Evolutionary conservation across 2,329 filamentous ascomycete genomes (phyloP), one percentile per base, ranked within the genome.

Genomic region (Cercospora janseana): DNA sequence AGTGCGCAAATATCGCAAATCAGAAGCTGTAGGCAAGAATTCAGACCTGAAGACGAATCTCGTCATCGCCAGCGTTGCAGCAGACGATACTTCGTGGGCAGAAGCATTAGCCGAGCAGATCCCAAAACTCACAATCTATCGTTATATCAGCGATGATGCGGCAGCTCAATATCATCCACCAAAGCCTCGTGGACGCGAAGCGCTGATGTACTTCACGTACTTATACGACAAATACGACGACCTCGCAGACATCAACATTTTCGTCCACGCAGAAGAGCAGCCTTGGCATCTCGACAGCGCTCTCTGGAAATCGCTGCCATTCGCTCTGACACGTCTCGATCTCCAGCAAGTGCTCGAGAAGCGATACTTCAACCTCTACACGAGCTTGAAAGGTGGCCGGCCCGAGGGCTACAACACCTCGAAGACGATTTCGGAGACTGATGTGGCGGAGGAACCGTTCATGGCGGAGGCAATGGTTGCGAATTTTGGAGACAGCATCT

Each of bases 181-280:
- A 0, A 70, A 72, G 35, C 77, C 79, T 58, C 81, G 81, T 63
- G 82, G 81, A 34, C 78, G 81, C 59, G 81, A 85, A 66, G 80
- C 78, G 26, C 77, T 81, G 67, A 74, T 80, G 7, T 83, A 84
- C 62, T 72, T 82, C 27, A 78, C 75, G 20, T 83, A 81, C 65
- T 74, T 84, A 56, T 74, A 81, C 60, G 79, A 82, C 61, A 74
- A 78, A 63, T 84, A 85, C 66, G 72, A 83, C 56, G 60, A 71
- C 4, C 72, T 85, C 3, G 75, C 79, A 2, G 78, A 81, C 43
- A 72, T 83, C 54, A 71, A 73, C 21, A 75, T 84, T 56, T 82
- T 85, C 66, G 75, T 81, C 63, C 82, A 85, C 60, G 73, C 78
- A 18, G 46, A 53, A 20, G 55, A 55, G 23, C 41, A 38, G 4